Base-by-base conservation (phyloP, 1,284 basidiomycete species). In the Trametes polyzona region DNA sequence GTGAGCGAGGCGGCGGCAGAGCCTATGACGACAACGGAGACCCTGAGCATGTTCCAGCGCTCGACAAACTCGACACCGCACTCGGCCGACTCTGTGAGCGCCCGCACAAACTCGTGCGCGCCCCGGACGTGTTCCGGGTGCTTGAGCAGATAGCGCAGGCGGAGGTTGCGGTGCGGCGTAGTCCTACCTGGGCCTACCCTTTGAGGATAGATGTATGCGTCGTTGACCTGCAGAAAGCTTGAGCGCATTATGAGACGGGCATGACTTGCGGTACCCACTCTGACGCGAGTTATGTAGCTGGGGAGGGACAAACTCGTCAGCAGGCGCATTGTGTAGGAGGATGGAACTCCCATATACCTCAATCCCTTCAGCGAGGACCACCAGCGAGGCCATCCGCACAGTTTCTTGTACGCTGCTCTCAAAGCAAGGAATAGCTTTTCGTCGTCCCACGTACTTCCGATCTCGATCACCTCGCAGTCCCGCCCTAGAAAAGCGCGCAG, bases 11-110 rank as follows among this genome's bases (percentile, higher is more conserved):
- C 8, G 8, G 52, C 12, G 5, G 62, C 55, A 1, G 56, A 57
- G 7, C 52, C 17, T 17, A 65, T 12, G 19, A 64, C 53, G 36
- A 57, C 55, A 6, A 53, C 23, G 11, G 37, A 53, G 42, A 67
- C 52, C 14, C 59, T 57, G 2, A 8, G 16, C 26, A 61, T 39
- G 27, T 60, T 46, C 55, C 63, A 64, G n/a, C 63, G 52, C 53
- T 65, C 65, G 19, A 67, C 64, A 40, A 65, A 67, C 48, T 67
- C 63, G 30, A 67, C 53, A 17, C 65, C 61, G n/a, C 57, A 50
- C 24, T 57, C 63, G 7, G 60, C 16, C 1, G 47, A 48, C 30
- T 47, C 30, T 0, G 59, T 65, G 12, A 67, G 44, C 6, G 57
- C 62, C 19, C 47, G 52, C 61, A 65, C 61, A 33, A 64, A 59